Percentiles rank a stretch among this genome's conserved stretches.
These are phyloP conservation scores for Talaromyces sp. DNA, from an alignment of 2,329 filamentous ascomycete genomes.

Conservation along the genomic window DNA sequence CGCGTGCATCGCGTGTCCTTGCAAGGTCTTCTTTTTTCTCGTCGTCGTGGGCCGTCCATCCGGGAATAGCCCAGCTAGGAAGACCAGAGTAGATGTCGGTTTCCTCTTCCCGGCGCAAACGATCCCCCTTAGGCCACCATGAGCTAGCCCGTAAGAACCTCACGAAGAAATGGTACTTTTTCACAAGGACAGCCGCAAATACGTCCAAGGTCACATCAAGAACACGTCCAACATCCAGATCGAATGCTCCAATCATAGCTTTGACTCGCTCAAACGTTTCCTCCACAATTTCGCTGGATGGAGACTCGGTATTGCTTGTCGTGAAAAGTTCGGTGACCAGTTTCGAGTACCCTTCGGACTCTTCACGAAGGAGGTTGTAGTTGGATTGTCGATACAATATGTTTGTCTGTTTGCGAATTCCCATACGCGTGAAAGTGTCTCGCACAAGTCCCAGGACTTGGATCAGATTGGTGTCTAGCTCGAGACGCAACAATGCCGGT, in stretches of 20 bases:
- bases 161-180: constrained; percentile 89
- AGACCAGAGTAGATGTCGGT: constrained; percentile 53
- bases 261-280: constrained; percentile 89
- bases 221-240: constrained; percentile 90
- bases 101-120: constrained; percentile 35
- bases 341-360: constrained; percentile 95
- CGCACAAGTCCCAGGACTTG: constrained; percentile 74
- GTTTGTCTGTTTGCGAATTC: constrained; percentile 86
- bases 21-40: constrained; percentile 61
- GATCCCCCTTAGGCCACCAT: constrained; percentile 81
- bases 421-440: constrained; percentile 75
- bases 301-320: constrained; percentile 68
- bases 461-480: constrained; percentile 74
- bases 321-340: constrained; percentile 93
- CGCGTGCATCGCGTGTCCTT: constrained; percentile 58
- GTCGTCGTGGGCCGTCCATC: constrained; percentile 60
- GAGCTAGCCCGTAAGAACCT: constrained; percentile 87
- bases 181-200: constrained; percentile 87
- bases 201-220: constrained; percentile 93
- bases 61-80: constrained; percentile 80
- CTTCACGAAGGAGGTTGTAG: constrained; percentile 91
- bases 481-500: constrained; percentile 65
- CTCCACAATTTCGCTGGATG: constrained; percentile 69
- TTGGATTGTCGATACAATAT: constrained; percentile 92
- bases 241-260: constrained; percentile 91